These are phyloP conservation scores for Colletotrichum chrysophilum DNA, from an alignment of 2,329 filamentous ascomycete genomes.

Conservation along the genomic window DNA sequence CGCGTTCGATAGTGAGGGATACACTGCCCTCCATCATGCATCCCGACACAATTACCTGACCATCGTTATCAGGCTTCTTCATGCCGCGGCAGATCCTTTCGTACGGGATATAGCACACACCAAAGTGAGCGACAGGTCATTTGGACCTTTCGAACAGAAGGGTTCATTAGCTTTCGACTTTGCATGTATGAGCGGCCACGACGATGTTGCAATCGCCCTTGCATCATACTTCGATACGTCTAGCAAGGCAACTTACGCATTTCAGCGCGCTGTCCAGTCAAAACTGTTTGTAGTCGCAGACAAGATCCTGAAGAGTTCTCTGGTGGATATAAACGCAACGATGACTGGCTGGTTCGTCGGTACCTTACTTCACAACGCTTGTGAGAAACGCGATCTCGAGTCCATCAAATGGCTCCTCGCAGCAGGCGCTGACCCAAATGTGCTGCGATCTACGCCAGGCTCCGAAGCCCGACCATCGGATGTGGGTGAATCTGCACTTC, in stretches of 20 bases:
- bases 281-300: slow-evolving; percentile 26
- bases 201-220: slow-evolving; percentile 16
- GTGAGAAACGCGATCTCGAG: neutral
- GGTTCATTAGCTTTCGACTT: neutral
- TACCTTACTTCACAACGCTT: slow-evolving; percentile 21
- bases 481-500: neutral
- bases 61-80: slow-evolving; percentile 33
- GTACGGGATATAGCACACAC: slow-evolving; percentile 24
- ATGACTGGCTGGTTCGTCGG: slow-evolving; percentile 1
- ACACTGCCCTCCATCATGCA: slow-evolving; percentile 36
- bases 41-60: slow-evolving; percentile 32
- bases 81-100: slow-evolving; percentile 38
- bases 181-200: neutral
- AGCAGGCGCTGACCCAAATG: slow-evolving; percentile 25
- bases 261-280: slow-evolving; percentile 29
- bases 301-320: slow-evolving; percentile 33
- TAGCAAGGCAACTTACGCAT: slow-evolving; percentile 27
- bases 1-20: neutral
- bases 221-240: slow-evolving; percentile 28
- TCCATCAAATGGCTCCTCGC: slow-evolving; percentile 23
- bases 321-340: slow-evolving; percentile 34
- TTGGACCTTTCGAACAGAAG: neutral
- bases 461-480: neutral
- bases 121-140: neutral
- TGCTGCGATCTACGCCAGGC: neutral